Percentiles rank a stretch among this genome's conserved stretches.
These are phyloP conservation scores for Phyllosticta citribraziliensis DNA, from an alignment of 2,329 filamentous ascomycete species.

Conservation along the genomic window DNA sequence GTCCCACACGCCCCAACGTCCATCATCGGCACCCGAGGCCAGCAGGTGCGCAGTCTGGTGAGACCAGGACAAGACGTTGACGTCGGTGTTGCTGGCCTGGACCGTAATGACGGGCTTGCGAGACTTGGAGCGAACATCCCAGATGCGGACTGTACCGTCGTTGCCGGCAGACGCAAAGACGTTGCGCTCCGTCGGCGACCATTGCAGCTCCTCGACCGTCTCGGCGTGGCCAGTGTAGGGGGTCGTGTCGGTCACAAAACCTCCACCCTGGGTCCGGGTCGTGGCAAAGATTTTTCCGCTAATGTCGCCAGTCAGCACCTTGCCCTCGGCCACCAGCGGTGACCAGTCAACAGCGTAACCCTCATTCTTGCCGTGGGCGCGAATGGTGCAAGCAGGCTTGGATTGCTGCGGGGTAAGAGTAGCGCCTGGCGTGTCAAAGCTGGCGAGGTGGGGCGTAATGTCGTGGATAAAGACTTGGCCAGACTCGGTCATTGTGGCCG, in stretches of 20 bases:
- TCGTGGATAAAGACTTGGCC: slow-evolving; percentile 87
- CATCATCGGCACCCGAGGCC: slow-evolving; percentile 86
- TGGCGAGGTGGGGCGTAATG: slow-evolving; percentile 76
- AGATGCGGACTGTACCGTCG: slow-evolving; percentile 90
- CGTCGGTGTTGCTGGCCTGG: slow-evolving; percentile 71
- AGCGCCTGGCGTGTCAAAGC: slow-evolving; percentile 83
- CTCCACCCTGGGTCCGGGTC: slow-evolving; percentile 74
- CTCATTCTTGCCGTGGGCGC: slow-evolving; percentile 77
- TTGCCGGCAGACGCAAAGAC: slow-evolving; percentile 92
- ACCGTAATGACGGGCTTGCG: slow-evolving; percentile 81
- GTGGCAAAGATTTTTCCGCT: slow-evolving; percentile 83
- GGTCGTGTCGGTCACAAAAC: slow-evolving; percentile 77
- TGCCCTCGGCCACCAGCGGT: slow-evolving; percentile 65
- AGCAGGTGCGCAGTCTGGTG: slow-evolving; percentile 79
- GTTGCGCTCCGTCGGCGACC: slow-evolving; percentile 85
- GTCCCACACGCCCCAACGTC: slow-evolving; percentile 93
- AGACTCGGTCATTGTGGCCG: slow-evolving; percentile 87
- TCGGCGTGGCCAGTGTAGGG: slow-evolving; percentile 75
- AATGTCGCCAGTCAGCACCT: slow-evolving; percentile 85
- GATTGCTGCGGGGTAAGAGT: slow-evolving; percentile 72
- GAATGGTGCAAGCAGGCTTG: slow-evolving; percentile 77
- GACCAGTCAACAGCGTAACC: slow-evolving; percentile 99
- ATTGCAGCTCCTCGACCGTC: slow-evolving; percentile 91
- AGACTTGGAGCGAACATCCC: slow-evolving; percentile 88
- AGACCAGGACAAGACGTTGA: slow-evolving; percentile 97